Conservation (phyloP, 2,329 filamentous ascomycete genomes). For the Phymatotrichopsis omnivora region DNA sequence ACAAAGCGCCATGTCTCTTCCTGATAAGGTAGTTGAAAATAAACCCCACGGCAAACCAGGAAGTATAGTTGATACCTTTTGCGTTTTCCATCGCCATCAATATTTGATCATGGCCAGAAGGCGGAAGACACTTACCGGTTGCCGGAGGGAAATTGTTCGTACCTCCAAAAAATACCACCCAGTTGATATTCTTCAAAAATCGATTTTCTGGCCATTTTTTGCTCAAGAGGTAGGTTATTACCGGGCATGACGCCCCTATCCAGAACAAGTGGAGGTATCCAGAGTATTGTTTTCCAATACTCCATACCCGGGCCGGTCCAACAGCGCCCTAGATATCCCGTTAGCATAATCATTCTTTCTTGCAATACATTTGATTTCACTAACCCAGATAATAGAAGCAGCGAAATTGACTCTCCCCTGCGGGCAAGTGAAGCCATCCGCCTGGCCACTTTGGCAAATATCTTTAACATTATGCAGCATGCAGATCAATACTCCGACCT, state of each 20-base stretch:
- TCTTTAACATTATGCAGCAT: constrained; percentile 70
- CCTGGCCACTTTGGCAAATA: constrained; percentile 67
- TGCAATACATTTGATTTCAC: constrained; percentile 63
- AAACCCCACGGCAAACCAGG: constrained; percentile 78
- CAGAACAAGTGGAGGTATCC: constrained; percentile 1
- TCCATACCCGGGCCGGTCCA: constrained; percentile 63
- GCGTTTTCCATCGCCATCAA: constrained; percentile 37
- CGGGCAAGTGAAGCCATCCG: constrained; percentile 80
- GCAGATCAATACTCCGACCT: constrained; percentile 81
- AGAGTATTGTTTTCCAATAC: constrained; percentile 39
- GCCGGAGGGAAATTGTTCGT: constrained; percentile 81
- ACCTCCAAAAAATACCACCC: constrained; percentile 73
- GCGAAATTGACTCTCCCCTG: constrained; percentile 85
- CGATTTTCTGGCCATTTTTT: not conserved
- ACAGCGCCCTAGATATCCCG: no score
- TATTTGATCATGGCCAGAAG: not conserved
- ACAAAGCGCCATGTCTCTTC: constrained; percentile 62
- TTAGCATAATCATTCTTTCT: constrained; percentile 73
- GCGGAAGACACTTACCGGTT: constrained; percentile 31
- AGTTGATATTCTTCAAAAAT: constrained; percentile 62
- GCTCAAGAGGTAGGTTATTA: no score
- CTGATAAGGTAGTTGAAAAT: constrained; percentile 71
- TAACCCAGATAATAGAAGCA: constrained; percentile 76
- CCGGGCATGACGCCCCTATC: constrained; percentile 12
- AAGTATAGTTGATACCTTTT: constrained; percentile 81